Conservation (phyloP, 164 flowering plant species). For the Saururus chinensis region DNA sequence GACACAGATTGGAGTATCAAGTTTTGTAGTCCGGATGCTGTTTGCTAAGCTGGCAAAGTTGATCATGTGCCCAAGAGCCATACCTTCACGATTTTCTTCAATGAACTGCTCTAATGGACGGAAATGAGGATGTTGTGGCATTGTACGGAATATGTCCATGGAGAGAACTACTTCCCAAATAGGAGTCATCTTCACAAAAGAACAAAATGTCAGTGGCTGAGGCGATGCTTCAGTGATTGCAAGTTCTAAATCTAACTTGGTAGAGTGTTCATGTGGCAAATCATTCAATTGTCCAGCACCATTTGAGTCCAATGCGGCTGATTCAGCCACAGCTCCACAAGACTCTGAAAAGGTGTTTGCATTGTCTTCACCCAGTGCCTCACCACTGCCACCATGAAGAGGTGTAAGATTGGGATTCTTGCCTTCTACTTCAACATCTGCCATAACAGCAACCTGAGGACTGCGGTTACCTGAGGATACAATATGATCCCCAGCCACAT, state of each 20-base stretch:
- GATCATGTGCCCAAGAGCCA: not conserved
- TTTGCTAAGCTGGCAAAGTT: not conserved
- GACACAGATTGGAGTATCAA: not conserved
- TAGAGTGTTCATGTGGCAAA: too few relatives aligned
- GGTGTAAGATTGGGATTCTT: too few relatives aligned
- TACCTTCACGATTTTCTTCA: not conserved
- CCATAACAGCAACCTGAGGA: too few relatives aligned
- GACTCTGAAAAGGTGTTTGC: not conserved
- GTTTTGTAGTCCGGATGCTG: not conserved
- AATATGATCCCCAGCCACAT: too few relatives aligned
- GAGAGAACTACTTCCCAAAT: not conserved
- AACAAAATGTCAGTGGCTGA: not conserved
- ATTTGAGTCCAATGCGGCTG: too few relatives aligned
- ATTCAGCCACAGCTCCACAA: not conserved
- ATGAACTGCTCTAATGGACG: not conserved
- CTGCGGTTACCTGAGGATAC: too few relatives aligned
- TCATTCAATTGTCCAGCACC: too few relatives aligned
- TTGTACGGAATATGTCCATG: not conserved
- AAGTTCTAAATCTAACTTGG: not conserved
- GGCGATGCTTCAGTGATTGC: not conserved
- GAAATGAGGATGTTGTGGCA: conserved; percentile 2
- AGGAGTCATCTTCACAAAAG: not conserved
- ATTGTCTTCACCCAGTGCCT: not conserved
- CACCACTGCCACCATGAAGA: not conserved
- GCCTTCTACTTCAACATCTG: too few relatives aligned